Evolutionary conservation across 495 filamentous ascomycete species (phyloP).

Genomic region (Penicillium taxi): DNA sequence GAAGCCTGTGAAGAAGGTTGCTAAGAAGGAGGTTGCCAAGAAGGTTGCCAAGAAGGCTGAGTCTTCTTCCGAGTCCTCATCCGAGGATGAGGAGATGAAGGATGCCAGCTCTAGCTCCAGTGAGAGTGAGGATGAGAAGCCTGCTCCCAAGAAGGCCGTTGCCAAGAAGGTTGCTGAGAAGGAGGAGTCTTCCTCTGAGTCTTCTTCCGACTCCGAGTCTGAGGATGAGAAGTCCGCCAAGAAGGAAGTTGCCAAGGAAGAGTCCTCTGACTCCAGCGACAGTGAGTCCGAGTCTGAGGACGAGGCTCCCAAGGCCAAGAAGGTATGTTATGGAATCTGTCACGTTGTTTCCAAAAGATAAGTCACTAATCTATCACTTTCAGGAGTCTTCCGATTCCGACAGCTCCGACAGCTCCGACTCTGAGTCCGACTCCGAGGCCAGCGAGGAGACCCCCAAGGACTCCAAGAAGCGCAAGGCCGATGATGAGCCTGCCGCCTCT

Average conservation of each 20-base stretch:
- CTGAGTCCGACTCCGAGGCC: conserved; percentile 45
- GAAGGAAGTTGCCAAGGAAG: conserved; percentile 31
- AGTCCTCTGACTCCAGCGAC: conserved; percentile 19
- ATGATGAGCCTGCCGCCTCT: conserved; percentile 50
- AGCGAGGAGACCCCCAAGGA: conserved; percentile 38
- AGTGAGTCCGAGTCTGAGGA: conserved; percentile 23
- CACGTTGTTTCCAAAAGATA: conserved; percentile 1
- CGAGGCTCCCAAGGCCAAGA: conserved; percentile 36
- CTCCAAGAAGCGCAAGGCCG: conserved; percentile 89
- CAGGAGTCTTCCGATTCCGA: conserved; percentile 26
- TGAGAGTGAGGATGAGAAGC: conserved; percentile 28
- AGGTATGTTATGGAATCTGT: conserved; percentile 19
- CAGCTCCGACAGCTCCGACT: conserved; percentile 30
- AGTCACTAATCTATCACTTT: conserved; percentile 2
- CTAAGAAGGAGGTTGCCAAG: conserved; percentile 27
- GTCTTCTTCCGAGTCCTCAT: conserved; percentile 32
- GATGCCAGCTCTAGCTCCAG: conserved; percentile 20
- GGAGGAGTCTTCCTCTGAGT: conserved; percentile 16
- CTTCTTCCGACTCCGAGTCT: conserved; percentile 21
- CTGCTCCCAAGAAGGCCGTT: conserved; percentile 20
- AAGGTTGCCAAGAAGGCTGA: conserved; percentile 23
- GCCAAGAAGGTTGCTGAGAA: conserved; percentile 17
- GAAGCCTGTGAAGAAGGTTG: conserved; percentile 29
- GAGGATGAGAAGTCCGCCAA: conserved; percentile 27
- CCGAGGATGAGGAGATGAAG: conserved; percentile 30